phyloP scores from a whole-genome alignment of 768 basidiomycete species.

The Russula olivacea region DNA sequence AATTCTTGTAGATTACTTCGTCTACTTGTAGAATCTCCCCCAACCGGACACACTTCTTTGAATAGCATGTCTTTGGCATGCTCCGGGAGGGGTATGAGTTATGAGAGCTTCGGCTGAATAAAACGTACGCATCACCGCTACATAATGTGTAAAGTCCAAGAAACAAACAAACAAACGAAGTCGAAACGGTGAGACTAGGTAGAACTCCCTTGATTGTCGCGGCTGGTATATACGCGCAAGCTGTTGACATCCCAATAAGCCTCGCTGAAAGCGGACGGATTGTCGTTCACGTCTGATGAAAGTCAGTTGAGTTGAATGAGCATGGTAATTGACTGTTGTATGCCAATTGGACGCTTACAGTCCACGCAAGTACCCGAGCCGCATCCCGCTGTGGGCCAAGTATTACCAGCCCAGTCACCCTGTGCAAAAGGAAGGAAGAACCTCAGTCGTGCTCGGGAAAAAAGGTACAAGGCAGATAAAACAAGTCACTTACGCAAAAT shows the following conservation, averaged over 20 bases:
- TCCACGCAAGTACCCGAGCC: conserved; percentile 37
- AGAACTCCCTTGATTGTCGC: too few species aligned
- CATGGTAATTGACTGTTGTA: not conserved
- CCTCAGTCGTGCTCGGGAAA: not conserved
- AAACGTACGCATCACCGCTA: too few species aligned
- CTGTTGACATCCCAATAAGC: conserved; percentile 70
- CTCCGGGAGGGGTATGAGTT: too few species aligned
- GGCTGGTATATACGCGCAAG: conserved; percentile 48
- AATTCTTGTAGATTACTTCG: too few species aligned
- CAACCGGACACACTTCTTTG: too few species aligned
- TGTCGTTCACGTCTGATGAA: conserved; percentile 48
- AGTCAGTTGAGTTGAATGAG: not conserved
- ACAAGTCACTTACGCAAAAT: conserved; percentile 44
- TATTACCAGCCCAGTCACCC: conserved; percentile 23
- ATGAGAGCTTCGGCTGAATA: too few species aligned
- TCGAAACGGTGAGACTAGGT: too few species aligned
- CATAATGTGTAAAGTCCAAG: too few species aligned
- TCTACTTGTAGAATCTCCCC: too few species aligned
- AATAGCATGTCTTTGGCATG: too few species aligned
- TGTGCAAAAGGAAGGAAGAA: not conserved
- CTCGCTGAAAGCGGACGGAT: conserved; percentile 50
- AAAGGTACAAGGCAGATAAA: conserved; percentile 26
- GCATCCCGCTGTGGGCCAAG: conserved; percentile 32
- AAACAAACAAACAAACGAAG: too few species aligned
- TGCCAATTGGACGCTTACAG: conserved; percentile 37